Base-by-base conservation (phyloP, 257 asterid genomes). In the Nicotiana paniculata region DNA sequence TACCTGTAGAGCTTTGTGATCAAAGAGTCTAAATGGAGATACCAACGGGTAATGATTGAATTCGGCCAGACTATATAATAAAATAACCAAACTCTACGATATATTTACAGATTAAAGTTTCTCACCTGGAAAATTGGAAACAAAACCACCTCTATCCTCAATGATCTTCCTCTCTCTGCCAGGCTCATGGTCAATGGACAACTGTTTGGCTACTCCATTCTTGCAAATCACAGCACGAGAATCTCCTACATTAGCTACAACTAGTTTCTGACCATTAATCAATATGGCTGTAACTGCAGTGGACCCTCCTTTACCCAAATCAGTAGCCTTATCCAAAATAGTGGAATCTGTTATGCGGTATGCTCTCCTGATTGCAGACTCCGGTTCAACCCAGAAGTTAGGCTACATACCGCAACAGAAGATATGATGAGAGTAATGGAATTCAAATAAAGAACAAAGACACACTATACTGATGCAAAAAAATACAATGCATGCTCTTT, bases 231-330 rank as follows among this genome's bases (percentile, higher is more conserved):
- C 98, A 2, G 97, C 99, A 12, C 99, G 97, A 61, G 99, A 96
- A 80, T 96, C 99, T 77, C 99, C 99, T 16, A 93, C 97, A 78
- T 94, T 96, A 0, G 97, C 99, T n/a, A 96, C 96, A 53, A 96
- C 87, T 12, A 96, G 95, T 87, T 92, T 96, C 70, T 90, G 89
- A 70, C 97, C 87, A 57, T 96, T 91, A 78, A 94, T 91, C 83
- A 96, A 61, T 85, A 96, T 94, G 12, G 97, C 98, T 11, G 98
- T 94, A 48, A 96, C 99, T 0, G 99, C 98, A 6, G 99, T 94
- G 5, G 99, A 96, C 46, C 99, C 99, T 24, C 99, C 99, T 88
- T 85, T 89, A 0, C 97, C 98, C 54, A 94, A 83, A 84, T 92
- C 97, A 82, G 84, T 84, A 39, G 94, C 92, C 87, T 93, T 94